phyloP scores from a whole-genome alignment of 2,329 filamentous ascomycete species.

The Exserohilum turcica region DNA sequence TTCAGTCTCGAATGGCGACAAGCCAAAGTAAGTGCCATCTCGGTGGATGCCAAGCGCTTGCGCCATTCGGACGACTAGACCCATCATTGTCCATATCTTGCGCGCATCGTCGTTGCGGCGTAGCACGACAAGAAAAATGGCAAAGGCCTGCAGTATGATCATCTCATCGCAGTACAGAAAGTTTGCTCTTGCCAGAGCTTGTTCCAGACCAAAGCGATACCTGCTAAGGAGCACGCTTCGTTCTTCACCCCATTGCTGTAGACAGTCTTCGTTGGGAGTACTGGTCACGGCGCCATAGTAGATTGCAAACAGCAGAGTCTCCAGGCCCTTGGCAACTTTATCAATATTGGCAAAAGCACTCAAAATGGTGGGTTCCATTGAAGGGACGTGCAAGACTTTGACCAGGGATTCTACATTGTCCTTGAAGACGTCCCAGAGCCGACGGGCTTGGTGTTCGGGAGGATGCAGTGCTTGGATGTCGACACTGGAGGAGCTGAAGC shows the following conservation, averaged over 20 bases:
- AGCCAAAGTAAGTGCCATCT: slow-evolving; percentile 60
- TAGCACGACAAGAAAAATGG: slow-evolving; percentile 64
- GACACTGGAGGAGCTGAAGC: slow-evolving; percentile 72
- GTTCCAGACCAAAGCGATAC: slow-evolving; percentile 68
- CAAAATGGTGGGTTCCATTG: slow-evolving; percentile 65
- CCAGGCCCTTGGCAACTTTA: slow-evolving; percentile 62
- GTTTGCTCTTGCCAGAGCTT: slow-evolving; percentile 66
- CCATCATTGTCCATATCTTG: slow-evolving; percentile 64
- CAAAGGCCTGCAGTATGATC: slow-evolving; percentile 65
- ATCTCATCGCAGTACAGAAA: slow-evolving; percentile 67
- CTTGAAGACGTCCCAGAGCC: slow-evolving; percentile 72
- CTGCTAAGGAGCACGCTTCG: slow-evolving; percentile 56
- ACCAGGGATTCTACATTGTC: slow-evolving; percentile 76
- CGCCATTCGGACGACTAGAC: slow-evolving; percentile 63
- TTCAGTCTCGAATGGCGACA: slow-evolving; percentile 65
- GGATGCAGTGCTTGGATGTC: slow-evolving; percentile 70
- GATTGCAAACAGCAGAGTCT: slow-evolving; percentile 65
- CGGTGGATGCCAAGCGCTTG: slow-evolving; percentile 66
- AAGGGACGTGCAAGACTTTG: slow-evolving; percentile 73
- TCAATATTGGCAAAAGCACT: slow-evolving; percentile 65
- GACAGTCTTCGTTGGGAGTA: slow-evolving; percentile 55
- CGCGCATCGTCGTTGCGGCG: slow-evolving; percentile 58
- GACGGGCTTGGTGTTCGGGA: slow-evolving; percentile 64
- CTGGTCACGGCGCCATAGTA: slow-evolving; percentile 65
- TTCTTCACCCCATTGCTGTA: slow-evolving; percentile 57